Base-by-base conservation (phyloP, 2,329 filamentous ascomycete species). In the Nemania abortiva region DNA sequence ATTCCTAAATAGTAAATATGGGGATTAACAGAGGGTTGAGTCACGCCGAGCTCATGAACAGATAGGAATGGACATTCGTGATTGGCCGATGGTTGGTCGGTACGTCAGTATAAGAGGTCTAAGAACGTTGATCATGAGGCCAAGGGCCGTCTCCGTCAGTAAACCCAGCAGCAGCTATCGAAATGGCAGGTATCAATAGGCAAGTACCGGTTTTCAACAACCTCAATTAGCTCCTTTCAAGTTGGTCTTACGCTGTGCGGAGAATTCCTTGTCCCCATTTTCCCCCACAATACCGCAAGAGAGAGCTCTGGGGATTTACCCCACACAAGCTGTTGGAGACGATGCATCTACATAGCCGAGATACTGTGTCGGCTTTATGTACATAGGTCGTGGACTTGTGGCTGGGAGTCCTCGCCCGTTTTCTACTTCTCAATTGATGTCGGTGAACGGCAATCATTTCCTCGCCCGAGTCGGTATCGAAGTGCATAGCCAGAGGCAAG, bases 311-410 rank as follows among this genome's bases (percentile, higher is more conserved):
- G 54, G n/a, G 63, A 65, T 13, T n/a, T 66, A 69, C 67, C 67
- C 63, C 67, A 69, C 67, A 69, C 49, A 50, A 66, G 63, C 50
- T 60, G 7, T 63, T 58, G 34, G 47, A 34, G 59, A 47, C 27
- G 27, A 55, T 31, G 39, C 31, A 49, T 60, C 49, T 57, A 56
- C 3, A 31, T 47, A 58, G 65, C 65, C 56, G 66, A 69, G 56
- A 65, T 61, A 31, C 31, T 55, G 37, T 55, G 29, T 53, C 31
- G 31, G 31, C 31, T 4, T 34, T 29, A 13, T 57, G n/a, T n/a
- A n/a, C n/a, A n/a, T n/a, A n/a, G n/a, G 24, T 42, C 37, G 37
- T 42, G 37, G 37, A 42, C 13, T 62, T 53, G 58, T 29, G 52
- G 63, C 45, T 65, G 42, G 58, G 15, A 53, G n/a, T 53, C 27